These are phyloP conservation scores for Bipolaris cookei DNA, from an alignment of 2,329 filamentous ascomycete species.

Conservation along the genomic window DNA sequence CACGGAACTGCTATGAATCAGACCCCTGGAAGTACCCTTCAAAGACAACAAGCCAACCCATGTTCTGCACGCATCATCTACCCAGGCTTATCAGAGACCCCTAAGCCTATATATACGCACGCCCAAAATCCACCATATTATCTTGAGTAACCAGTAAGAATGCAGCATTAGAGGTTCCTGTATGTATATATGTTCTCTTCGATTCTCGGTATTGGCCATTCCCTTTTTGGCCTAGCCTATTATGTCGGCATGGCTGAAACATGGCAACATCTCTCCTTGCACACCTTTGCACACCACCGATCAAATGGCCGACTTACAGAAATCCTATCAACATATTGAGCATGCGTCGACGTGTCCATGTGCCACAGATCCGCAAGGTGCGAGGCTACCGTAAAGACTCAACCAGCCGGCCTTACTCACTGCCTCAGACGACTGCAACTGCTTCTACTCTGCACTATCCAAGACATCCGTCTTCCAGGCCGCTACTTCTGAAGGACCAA, in stretches of 20 bases:
- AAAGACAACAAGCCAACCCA: too few relatives aligned
- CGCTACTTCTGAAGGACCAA: constrained; percentile 14
- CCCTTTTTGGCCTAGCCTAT: constrained; percentile 7
- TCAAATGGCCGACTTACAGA: constrained; percentile 10
- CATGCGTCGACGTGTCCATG: constrained; percentile 18
- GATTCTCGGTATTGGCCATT: not conserved
- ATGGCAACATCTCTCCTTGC: not conserved
- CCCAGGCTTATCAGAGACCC: too few relatives aligned
- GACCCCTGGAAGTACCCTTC: too few relatives aligned
- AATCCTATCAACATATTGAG: constrained; percentile 14
- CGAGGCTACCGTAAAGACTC: not conserved
- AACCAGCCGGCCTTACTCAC: not conserved
- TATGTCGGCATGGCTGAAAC: constrained; percentile 8
- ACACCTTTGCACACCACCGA: not conserved
- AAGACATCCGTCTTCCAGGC: constrained; percentile 17
- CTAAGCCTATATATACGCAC: too few relatives aligned
- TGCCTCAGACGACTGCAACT: constrained; percentile 17
- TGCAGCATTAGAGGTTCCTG: too few relatives aligned
- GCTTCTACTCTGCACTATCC: constrained; percentile 19
- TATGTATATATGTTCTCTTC: not conserved
- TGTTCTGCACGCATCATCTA: too few relatives aligned
- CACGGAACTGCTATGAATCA: too few relatives aligned
- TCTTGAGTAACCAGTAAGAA: too few relatives aligned
- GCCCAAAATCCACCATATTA: too few relatives aligned
- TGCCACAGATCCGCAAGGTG: constrained; percentile 13